Evolutionary conservation across 805 yeast genomes (phyloP).

Genomic region (Metschnikowia dekortorum): DNA sequence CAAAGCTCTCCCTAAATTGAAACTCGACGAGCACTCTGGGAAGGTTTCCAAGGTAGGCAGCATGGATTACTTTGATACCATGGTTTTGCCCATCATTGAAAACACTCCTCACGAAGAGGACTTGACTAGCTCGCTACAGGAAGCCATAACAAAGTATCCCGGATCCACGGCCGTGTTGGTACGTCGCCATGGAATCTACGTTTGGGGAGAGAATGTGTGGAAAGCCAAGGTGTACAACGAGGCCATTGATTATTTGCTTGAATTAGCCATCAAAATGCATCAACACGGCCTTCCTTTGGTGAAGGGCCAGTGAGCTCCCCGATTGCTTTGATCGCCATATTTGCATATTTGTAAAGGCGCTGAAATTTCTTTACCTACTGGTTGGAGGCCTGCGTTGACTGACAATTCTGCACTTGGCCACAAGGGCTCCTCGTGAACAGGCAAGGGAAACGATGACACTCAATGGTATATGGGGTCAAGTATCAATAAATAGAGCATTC

Average conservation of each 20-base stretch:
- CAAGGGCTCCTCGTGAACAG: too few species aligned
- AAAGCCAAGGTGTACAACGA: constrained; percentile 92
- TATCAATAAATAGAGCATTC: too few species aligned
- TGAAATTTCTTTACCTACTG: not conserved
- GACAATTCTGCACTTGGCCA: too few species aligned
- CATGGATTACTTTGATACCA: constrained; percentile 65
- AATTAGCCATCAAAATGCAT: constrained; percentile 79
- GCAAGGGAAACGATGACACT: too few species aligned
- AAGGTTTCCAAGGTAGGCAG: constrained; percentile 60
- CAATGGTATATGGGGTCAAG: too few species aligned
- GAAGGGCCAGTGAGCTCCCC: constrained; percentile 1
- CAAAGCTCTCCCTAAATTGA: constrained; percentile 73
- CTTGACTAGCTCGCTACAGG: constrained; percentile 58
- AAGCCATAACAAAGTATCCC: constrained; percentile 68
- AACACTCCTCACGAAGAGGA: constrained; percentile 89
- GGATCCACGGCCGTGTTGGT: constrained; percentile 81
- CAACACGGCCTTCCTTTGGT: constrained; percentile 58
- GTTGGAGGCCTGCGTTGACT: not conserved
- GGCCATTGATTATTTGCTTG: constrained; percentile 85
- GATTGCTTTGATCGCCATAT: too few species aligned
- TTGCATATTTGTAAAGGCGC: too few species aligned
- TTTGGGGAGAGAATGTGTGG: constrained; percentile 94
- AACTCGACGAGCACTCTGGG: constrained; percentile 24
- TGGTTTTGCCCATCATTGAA: constrained; percentile 85
- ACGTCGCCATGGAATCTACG: constrained; percentile 89